Base-by-base conservation (phyloP, 345 rosid species). In the Limnanthes douglasii region DNA sequence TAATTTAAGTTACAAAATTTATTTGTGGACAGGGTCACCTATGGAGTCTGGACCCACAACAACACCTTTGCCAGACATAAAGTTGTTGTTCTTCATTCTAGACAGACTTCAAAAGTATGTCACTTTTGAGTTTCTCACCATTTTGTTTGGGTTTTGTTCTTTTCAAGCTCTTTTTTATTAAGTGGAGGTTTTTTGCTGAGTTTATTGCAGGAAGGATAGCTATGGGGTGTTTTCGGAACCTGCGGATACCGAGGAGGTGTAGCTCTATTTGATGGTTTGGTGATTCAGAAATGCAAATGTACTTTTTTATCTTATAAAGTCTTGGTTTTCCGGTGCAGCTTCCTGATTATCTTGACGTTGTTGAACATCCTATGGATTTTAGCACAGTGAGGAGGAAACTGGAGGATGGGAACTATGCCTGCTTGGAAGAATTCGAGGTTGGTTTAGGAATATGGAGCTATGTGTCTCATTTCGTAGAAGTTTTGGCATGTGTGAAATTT, bases 81-180 rank as follows among this genome's bases (percentile, higher is more conserved):
- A 79, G 86, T 77, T 88, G 77, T 72, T 88, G 72, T 61, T 74
- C 64, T 88, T 88, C 93, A 78, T 88, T 64, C 95, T 88, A 59
- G 97, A 83, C 63, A 73, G 97, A 73, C 93, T 88, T 74, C 97
- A 88, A 88, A 83, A 88, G 97, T 83, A 50, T 50, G 28, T 52
- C n/a, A n/a, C n/a, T n/a, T n/a, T n/a, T n/a, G n/a, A n/a, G n/a
- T n/a, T n/a, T n/a, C n/a, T n/a, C n/a, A n/a, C n/a, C n/a, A n/a
- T n/a, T n/a, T n/a, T n/a, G n/a, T n/a, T n/a, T n/a, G n/a, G n/a
- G n/a, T n/a, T n/a, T n/a, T n/a, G n/a, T n/a, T n/a, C n/a, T n/a
- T n/a, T n/a, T n/a, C n/a, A n/a, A n/a, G n/a, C n/a, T n/a, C n/a
- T n/a, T n/a, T n/a, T n/a, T n/a, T n/a, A n/a, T n/a, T n/a, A n/a